Conservation (phyloP, 2,329 filamentous ascomycete genomes). For the Metarhizium album region DNA sequence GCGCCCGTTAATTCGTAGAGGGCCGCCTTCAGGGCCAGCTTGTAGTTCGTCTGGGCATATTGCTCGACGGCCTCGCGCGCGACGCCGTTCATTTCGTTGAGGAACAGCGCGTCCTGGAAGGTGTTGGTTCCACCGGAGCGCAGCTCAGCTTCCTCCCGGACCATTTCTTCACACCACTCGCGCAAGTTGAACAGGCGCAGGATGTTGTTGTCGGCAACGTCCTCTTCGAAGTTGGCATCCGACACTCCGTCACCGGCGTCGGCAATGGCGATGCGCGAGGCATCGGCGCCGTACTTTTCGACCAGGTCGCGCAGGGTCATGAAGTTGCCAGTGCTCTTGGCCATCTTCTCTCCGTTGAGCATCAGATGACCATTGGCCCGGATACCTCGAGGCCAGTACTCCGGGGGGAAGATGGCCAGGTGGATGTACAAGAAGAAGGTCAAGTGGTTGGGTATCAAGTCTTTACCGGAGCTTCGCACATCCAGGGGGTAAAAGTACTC, state of each 20-base stretch:
- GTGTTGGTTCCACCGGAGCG: conserved; percentile 64
- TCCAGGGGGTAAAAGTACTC: conserved; percentile 97
- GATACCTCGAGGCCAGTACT: conserved; percentile 81
- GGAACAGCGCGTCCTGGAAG: conserved; percentile 82
- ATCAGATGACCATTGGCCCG: conserved; percentile 88
- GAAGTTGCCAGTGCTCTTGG: conserved; percentile 95
- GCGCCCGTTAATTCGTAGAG: conserved; percentile 88
- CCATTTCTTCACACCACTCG: conserved; percentile 85
- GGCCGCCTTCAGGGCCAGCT: conserved; percentile 69
- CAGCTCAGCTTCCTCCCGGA: conserved; percentile 56
- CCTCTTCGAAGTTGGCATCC: conserved; percentile 95
- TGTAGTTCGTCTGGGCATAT: conserved; percentile 70
- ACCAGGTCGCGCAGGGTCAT: conserved; percentile 79
- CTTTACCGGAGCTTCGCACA: conserved; percentile 80
- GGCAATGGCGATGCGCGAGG: conserved; percentile 79
- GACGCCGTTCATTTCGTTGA: conserved; percentile 82
- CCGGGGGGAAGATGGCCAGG: conserved; percentile 72
- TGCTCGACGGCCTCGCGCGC: conserved; percentile 69
- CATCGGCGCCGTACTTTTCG: conserved; percentile 89
- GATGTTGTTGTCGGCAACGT: conserved; percentile 85
- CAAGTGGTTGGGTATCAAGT: conserved; percentile 85
- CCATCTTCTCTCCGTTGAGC: conserved; percentile 97
- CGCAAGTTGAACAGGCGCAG: conserved; percentile 70
- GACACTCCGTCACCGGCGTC: conserved; percentile 91
- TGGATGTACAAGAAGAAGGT: conserved; percentile 96